Evolutionary conservation across 139 green algal species (phyloP).

Genomic region (Chlamydomonas sphaeroides): DNA sequence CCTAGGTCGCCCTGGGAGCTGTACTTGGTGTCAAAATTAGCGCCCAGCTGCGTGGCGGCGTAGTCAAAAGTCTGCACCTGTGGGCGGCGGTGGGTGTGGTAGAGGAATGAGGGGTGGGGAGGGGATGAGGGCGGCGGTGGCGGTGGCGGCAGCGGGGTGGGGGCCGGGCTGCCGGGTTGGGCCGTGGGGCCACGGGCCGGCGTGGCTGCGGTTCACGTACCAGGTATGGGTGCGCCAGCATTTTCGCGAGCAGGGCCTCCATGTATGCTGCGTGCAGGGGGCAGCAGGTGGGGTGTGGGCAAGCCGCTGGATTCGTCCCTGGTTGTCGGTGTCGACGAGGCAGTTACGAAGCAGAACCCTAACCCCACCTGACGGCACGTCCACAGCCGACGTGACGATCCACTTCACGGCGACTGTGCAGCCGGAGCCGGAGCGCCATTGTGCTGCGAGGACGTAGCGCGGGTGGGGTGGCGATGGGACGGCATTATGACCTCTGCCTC

Average conservation of each 20-base stretch:
- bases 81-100: too few species aligned
- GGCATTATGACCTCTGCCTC: neutral
- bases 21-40: neutral
- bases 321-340: too few species aligned
- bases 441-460: neutral
- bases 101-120: neutral
- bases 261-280: constrained; percentile 11
- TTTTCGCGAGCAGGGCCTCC: constrained; percentile 34
- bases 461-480: neutral
- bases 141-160: neutral
- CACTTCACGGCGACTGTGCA: constrained; percentile 28
- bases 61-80: constrained; percentile 17
- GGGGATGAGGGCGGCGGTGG: neutral
- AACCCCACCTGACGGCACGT: too few species aligned
- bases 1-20: too few species aligned
- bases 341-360: too few species aligned
- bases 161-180: too few species aligned
- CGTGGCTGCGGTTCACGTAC: neutral
- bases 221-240: constrained; percentile 22
- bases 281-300: too few species aligned
- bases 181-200: neutral
- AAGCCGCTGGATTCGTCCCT: too few species aligned
- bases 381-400: neutral
- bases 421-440: constrained; percentile 9
- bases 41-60: neutral